A percentile compares a stretch with the other conserved stretches of the same genome.
Conservation (phyloP, 1,284 basidiomycete species). For the Ganoderma leucocontextum region DNA sequence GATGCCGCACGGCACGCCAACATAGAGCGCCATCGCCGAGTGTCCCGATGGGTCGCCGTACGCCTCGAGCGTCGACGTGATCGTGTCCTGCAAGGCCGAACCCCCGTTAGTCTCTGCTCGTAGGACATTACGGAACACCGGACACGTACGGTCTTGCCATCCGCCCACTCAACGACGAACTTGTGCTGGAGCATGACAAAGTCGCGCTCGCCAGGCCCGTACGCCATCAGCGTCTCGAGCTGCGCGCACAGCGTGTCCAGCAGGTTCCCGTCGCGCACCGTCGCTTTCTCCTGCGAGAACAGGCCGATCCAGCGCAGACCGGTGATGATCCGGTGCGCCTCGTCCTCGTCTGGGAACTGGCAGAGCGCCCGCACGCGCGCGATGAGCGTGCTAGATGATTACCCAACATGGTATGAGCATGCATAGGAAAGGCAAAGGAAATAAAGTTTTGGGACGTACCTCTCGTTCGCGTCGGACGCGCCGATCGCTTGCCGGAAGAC, state of each 20-base stretch:
- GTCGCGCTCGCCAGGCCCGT: conserved; percentile 91
- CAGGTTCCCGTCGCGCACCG: conserved; percentile 78
- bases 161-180: conserved; percentile 88
- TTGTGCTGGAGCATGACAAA: conserved; percentile 99
- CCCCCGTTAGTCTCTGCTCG: too few species aligned
- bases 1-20: conserved; percentile 95
- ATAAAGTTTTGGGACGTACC: conserved; percentile 52
- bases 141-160: conserved; percentile 73
- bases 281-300: conserved; percentile 78
- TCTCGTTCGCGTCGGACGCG: conserved; percentile 75
- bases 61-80: conserved; percentile 92
- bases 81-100: conserved; percentile 65
- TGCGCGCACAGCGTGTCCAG: conserved; percentile 95
- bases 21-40: conserved; percentile 93
- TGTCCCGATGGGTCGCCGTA: conserved; percentile 88
- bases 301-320: conserved; percentile 95
- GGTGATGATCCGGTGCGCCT: conserved; percentile 81
- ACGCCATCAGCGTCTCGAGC: conserved; percentile 93
- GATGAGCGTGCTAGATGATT: conserved; percentile 61
- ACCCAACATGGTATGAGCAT: too few species aligned
- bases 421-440: conserved; percentile 1
- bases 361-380: conserved; percentile 76
- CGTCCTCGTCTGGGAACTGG: conserved; percentile 75
- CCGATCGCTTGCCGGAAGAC: conserved; percentile 85
- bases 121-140: too few species aligned